Base-by-base conservation (phyloP, 1,284 basidiomycete species). In the Naganishia sp. region DNA sequence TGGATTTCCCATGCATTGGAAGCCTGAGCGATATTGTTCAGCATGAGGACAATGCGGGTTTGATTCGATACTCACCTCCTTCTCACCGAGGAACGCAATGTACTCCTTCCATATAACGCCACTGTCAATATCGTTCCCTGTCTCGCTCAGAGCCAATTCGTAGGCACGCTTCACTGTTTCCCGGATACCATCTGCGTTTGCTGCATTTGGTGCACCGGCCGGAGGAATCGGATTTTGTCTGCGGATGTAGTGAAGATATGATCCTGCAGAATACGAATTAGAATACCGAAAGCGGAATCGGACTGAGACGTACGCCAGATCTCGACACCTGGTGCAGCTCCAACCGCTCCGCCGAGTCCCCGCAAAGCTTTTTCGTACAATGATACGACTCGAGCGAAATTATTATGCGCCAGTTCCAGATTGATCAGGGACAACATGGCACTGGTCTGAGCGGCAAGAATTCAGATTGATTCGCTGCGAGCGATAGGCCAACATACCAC, bases 1-100 rank as follows among this genome's bases (percentile, higher is more conserved):
- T 95, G 92, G 71, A 90, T 88, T 77, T 98, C 94, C 94, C 94
- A 98, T 25, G 90, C 90, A 50, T 88, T 89, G 18, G 84, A 84
- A 1, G 86, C 83, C 86, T 90, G 71, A 31, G 42, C 6, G 23
- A 44, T n/a, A 31, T 25, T 21, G 31, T 16, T 39, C 42, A 54
- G 48, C 1, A 45, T 28, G 16, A 33, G 3, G 18, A 6, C 21
- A 31, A 15, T 23, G 6, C 9, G 28, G 36, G 36, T 10, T 0
- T 0, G 6, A 9, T 15, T 18, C 45, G 9, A 43, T 33, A 76
- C 84, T 72, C 73, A 90, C 88, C 81, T 90, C 88, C 56, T 88
- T 88, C 39, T 87, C 85, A 73, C 87, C 89, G 67, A 98, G 79
- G 75, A 96, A 94, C 67, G 88, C 85, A 73, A 98, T 90, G 70